Evolutionary conservation across 2,329 filamentous ascomycete species (phyloP).

Genomic region (Chrysoporthe cubensis): DNA sequence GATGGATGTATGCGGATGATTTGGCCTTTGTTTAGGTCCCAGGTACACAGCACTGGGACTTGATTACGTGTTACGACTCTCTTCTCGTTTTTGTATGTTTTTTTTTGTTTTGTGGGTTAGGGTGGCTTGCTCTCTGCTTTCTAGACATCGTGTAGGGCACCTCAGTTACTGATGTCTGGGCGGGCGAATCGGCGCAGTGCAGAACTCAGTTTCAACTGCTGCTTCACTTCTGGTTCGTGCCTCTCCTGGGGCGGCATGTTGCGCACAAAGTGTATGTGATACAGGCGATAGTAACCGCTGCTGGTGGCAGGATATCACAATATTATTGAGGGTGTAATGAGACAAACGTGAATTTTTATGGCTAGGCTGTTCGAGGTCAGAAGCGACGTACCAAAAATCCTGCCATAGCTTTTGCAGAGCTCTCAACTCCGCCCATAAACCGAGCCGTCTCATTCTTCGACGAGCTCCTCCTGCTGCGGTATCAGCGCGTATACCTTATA

Average conservation of each 20-base stretch:
- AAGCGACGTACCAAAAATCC: neutral
- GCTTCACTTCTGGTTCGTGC: no score
- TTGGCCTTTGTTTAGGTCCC: neutral
- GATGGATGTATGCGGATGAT: conserved; percentile 13
- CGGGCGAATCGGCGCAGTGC: neutral
- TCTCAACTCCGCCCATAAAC: neutral
- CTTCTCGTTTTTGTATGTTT: neutral
- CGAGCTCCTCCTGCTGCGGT: conserved; percentile 30
- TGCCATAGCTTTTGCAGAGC: neutral
- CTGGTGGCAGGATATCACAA: neutral
- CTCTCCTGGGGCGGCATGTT: no score
- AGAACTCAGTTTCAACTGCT: neutral
- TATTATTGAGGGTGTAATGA: neutral
- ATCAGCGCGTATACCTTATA: conserved; percentile 54
- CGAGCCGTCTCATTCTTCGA: neutral
- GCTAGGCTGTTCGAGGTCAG: neutral
- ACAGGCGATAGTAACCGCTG: no score
- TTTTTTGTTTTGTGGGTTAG: neutral
- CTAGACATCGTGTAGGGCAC: neutral
- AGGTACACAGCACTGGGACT: conserved; percentile 14
- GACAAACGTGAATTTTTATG: neutral
- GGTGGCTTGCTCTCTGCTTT: neutral
- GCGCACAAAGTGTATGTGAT: no score
- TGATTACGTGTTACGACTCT: neutral
- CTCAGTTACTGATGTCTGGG: neutral